Evolutionary conservation across 345 rosid species (phyloP), one percentile per base, ranked within the genome.

Genomic region (Crucihimalaya himalaica): DNA sequence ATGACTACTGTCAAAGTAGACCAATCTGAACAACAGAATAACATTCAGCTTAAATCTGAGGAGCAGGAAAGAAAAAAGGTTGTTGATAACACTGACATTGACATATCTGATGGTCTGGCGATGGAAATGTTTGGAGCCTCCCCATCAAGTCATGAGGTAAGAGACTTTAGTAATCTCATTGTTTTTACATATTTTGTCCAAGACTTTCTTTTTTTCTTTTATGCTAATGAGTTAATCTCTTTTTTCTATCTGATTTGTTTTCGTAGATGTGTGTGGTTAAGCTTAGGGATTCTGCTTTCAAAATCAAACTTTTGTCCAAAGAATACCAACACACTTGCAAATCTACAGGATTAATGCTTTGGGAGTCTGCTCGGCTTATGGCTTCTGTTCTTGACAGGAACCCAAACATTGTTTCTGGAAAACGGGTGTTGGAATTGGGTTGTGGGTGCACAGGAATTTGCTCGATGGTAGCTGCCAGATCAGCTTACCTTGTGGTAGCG

Each of bases 361-460:
- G 97, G 97, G 97, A 92, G 81, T 92, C 97, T 29, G 97, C 97
- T 83, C 83, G 79, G 59, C 71, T 89, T 77, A 88, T 89, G 95
- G 87, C 95, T 72, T 82, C 81, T 57, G 75, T 94, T 74, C 86
- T 94, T 10, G 95, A 83, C 23, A 81, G 83, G 81, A 94, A 89
- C 78, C 95, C 86, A 25, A 71, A 64, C 70, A 89, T 94, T 45
- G 90, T 94, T 20, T 79, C 85, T 2, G 88, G 89, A 20, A 89
- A 85, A 78, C 76, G 81, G 62, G 88, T 94, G 43, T 76, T 89
- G 57, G 98, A 94, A 79, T 68, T 91, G 71, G 97, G 97, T 4
- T 86, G 91, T 45, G 96, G 96, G 37, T 86, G 95, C 61, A 86
- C 82, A 4, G 96, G 98, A 23, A 86, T 93, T 71, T 91, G 98